Percentiles rank a stretch among this genome's conserved stretches.
phyloP scores from a whole-genome alignment of 1,284 basidiomycete genomes.

The Grifola frondosa region DNA sequence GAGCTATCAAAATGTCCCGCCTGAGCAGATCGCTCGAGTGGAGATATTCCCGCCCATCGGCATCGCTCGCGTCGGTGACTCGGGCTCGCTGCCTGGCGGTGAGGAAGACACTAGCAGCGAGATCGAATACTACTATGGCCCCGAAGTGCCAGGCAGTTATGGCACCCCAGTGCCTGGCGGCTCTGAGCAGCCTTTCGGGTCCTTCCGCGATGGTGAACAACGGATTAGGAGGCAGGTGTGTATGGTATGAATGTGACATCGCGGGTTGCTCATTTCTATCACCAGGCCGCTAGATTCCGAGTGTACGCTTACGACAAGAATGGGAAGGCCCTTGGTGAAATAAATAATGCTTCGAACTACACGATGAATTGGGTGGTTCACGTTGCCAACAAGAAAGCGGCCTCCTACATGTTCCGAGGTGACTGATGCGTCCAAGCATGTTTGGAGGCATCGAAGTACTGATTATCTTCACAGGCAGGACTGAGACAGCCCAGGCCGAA shows the following conservation, averaged over 20 bases:
- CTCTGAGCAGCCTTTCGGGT: conserved; percentile 3
- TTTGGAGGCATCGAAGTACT: too few species aligned
- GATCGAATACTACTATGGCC: conserved; percentile 19
- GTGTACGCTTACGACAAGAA: conserved; percentile 23
- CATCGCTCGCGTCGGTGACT: conserved; percentile 28
- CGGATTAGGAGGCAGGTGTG: conserved; percentile 23
- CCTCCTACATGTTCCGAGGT: conserved; percentile 15
- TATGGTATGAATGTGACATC: neutral
- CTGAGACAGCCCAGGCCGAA: conserved; percentile 1
- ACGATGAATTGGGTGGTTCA: conserved; percentile 23
- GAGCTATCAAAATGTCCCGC: conserved; percentile 2
- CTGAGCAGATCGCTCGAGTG: conserved; percentile 14
- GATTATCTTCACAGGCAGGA: conserved; percentile 7
- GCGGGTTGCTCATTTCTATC: neutral
- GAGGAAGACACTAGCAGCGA: conserved; percentile 3
- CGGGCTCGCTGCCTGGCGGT: conserved; percentile 10
- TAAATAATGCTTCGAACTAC: conserved; percentile 13
- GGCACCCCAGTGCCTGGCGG: conserved; percentile 20
- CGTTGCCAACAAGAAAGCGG: conserved; percentile 26
- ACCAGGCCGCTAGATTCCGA: conserved; percentile 24
- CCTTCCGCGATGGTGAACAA: conserved; percentile 18
- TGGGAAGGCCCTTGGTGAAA: conserved; percentile 20
- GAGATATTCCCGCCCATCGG: conserved; percentile 28
- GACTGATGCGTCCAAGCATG: neutral
- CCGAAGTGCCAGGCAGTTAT: conserved; percentile 21